Base-by-base conservation (phyloP, 768 basidiomycete genomes). In the Pulveroboletus sp. region DNA sequence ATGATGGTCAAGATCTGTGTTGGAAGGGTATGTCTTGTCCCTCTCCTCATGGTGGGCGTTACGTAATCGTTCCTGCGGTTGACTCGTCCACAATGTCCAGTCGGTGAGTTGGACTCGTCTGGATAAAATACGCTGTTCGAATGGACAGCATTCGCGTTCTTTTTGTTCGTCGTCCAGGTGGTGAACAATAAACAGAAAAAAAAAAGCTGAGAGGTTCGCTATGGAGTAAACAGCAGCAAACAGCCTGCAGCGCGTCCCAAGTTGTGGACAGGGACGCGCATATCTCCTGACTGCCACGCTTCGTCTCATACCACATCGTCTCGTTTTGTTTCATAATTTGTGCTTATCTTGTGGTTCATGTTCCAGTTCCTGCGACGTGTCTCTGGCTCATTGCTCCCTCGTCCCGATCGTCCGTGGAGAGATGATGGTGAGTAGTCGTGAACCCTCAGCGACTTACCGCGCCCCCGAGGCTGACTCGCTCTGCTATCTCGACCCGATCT, bases 391-490 rank as follows among this genome's bases (percentile, higher is more conserved):
- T 74, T 86, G 18, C 78, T 86, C 57, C 81, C 83, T 26, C 79
- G 86, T 46, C 77, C 82, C 24, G 86, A 88, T 67, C 75, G 84
- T 51, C 83, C 85, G 31, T 88, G 86, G 87, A 76, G 77, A 58
- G 85, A 89, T 48, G 86, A 89, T 64, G 81, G 86, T 86, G 59
- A 73, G 81, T 63, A 31, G 5, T 49, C 49, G 52, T 52, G 55
- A 53, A 52, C 46, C 49, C 46, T 46, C 44, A 39, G 40, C 47
- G 39, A 41, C 46, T 30, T 26, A 24, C 33, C 40, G 32, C 50
- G 26, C 27, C 41, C 42, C 42, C 27, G 39, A 39, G 50, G 43
- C 56, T 55, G 49, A 56, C 49, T 38, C 54, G 35, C 39, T 55
- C 32, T 44, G 12, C 32, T 49, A 36, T 58, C 53, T 33, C 50